Evolutionary conservation across 306 rosid genomes (phyloP), one percentile per base, ranked within the genome.

Genomic region (Quercus rubra): DNA sequence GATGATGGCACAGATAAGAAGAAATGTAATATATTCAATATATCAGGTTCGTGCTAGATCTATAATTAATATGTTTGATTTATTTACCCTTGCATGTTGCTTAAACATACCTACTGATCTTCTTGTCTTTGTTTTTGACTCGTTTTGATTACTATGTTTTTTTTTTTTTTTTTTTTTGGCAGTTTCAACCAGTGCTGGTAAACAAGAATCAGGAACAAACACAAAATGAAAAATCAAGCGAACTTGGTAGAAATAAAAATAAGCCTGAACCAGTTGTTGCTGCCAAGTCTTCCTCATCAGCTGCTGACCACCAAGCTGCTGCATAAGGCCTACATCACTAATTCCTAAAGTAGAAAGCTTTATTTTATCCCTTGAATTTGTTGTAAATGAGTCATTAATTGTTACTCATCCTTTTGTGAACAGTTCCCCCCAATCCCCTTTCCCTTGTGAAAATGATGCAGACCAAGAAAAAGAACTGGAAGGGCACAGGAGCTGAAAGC

Each of bases 1-100:
- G 57, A 95, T 95, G 99, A 95, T 95, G 99, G 99, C 98, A 67
- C 98, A 95, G 55, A 80, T 95, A 56, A 88, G 99, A 89, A 91
- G 99, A 86, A 95, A 95, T 77, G 99, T 95, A 74, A 95, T 95
- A 31, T 95, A 91, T 85, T 93, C 99, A 33, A 92, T 95, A 31
- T 95, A 95, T 81, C 99, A 91, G 98, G 99, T 92, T 81, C 58
- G 90, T 61, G 58, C 67, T 9, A 35, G 46, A 74, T 57, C 57
- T 13, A 35, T 77, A 35, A 49, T 77, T 71, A 20, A 54, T 43
- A 21, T 43, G 7, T 35, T n/a, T 30, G 9, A 5, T 21, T 69
- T 38, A 23, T 27, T 79, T 43, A 18, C 55, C 63, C 31, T 9
- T 17, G 33, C 63, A 10, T 21, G 33, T 63, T 3, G 54, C 52